A percentile compares a stretch with the other conserved stretches of the same genome.
phyloP scores from a whole-genome alignment of 2,329 filamentous ascomycete species.

The Colletotrichum magnum region DNA sequence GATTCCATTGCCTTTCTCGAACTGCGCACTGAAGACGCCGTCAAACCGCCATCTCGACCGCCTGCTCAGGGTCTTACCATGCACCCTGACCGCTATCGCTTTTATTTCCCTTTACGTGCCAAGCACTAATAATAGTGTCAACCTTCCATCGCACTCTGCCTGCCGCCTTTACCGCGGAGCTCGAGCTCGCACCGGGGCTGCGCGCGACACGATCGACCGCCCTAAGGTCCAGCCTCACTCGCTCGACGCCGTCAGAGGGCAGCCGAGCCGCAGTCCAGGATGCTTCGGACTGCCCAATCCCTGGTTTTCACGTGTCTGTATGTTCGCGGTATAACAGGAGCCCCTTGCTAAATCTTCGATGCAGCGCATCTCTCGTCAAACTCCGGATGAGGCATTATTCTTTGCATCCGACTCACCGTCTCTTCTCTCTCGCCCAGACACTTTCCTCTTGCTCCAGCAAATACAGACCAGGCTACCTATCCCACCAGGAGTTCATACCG shows the following conservation, averaged over 20 bases:
- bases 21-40: neutral
- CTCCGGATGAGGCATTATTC: neutral
- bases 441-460: neutral
- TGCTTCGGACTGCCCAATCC: neutral
- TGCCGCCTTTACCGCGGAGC: neutral
- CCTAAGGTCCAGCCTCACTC: neutral
- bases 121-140: constrained; percentile 3
- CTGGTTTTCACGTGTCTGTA: constrained; percentile 8
- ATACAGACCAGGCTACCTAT: too few species aligned
- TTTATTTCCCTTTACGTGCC: constrained; percentile 4
- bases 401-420: neutral
- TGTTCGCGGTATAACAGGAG: neutral
- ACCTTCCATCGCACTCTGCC: too few species aligned
- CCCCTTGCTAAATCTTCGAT: neutral
- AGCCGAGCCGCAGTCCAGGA: neutral
- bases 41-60: too few species aligned
- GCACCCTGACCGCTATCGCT: neutral
- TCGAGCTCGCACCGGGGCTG: neutral
- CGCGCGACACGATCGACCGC: neutral
- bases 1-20: constrained; percentile 7
- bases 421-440: neutral
- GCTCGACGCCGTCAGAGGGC: neutral
- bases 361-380: neutral
- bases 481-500: too few species aligned
- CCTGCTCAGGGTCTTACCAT: neutral